Base-by-base conservation (phyloP, 108 stramenopile genomes). In the Aureococcus anophagefferens region DNA sequence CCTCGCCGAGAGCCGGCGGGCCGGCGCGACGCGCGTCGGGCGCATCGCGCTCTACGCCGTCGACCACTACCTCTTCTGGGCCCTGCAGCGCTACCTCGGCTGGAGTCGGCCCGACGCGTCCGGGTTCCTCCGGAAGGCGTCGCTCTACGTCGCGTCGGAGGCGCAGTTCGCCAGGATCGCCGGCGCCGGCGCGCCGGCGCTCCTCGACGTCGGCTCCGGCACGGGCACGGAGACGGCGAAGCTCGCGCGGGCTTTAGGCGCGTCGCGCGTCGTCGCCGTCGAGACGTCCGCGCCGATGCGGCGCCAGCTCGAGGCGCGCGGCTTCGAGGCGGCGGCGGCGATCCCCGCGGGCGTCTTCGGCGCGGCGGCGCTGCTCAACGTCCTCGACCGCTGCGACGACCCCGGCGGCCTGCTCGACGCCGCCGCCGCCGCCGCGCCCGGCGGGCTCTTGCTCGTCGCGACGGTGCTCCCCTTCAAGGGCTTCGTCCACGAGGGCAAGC, bases 361-460 rank as follows among this genome's bases (percentile, higher is more conserved):
- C 63, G 30, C 63, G 13, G 67, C 44, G 3, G 33, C 67, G n/a
- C 37, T 68, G 4, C 67, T 68, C 13, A 68, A 68, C 67, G 67
- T 68, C 30, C 67, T 68, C 4, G 67, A 68, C 33, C 21, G 67
- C n/a, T 30, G 29, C 40, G 67, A 68, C 40, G 67, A 68, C 30
- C 67, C 67, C 18, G 37, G 44, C 36, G 36, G n/a, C 33, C 40
- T 68, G 28, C 36, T 68, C 5, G 25, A 40, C n/a, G 33, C 40
- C 30, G 36, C 40, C 7, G 67, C 67, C 5, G 40, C 1, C 28
- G 40, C 13, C 9, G 40, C 40, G 9, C 9, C 5, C 40, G 67
- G 40, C 30, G 67, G 67, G 1, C 36, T 40, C 18, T 15, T 68
- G 13, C 36, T 68, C 33, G 35, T 68, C 32, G 67, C 67, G 4